Percentiles rank a stretch among this genome's conserved stretches.
phyloP scores from a whole-genome alignment of 176 grass and related monocot genomes.

The Elymus sibiricus region DNA sequence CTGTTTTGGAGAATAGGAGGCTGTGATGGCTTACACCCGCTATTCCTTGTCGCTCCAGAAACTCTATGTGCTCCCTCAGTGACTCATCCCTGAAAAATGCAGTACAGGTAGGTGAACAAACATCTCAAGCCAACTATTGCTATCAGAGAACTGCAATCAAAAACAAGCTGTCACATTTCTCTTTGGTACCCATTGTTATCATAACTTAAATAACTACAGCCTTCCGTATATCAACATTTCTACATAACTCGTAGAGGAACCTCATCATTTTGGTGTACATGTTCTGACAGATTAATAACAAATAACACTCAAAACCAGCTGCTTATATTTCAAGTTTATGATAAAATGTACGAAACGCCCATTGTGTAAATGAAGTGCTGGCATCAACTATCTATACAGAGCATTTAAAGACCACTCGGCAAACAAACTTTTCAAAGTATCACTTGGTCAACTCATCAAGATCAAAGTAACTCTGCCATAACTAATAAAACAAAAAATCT shows the following conservation, averaged over 20 bases:
- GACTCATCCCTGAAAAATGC: constrained; percentile 57
- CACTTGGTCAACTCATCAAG: not conserved
- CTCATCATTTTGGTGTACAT: not conserved
- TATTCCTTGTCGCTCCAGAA: constrained; percentile 73
- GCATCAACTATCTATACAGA: not conserved
- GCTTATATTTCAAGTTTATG: not conserved
- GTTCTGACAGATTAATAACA: not conserved
- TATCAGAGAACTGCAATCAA: not conserved
- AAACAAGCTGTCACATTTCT: constrained; percentile 12
- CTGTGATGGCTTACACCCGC: constrained; percentile 93
- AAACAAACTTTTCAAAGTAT: not conserved
- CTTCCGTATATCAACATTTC: not conserved
- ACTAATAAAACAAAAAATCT: constrained; percentile 9
- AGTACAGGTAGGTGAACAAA: constrained; percentile 6
- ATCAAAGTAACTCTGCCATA: not conserved
- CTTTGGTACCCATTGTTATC: not conserved
- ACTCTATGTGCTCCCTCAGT: constrained; percentile 64
- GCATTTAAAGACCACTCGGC: not conserved
- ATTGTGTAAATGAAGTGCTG: not conserved
- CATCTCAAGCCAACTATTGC: constrained; percentile 4
- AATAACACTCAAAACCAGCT: not conserved
- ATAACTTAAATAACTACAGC: not conserved
- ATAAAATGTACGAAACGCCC: not conserved
- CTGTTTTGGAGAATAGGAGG: constrained; percentile 86
- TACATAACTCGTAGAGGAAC: not conserved